Base-by-base conservation (phyloP, 2,329 filamentous ascomycete genomes). In the Pleoardoris graminearum region DNA sequence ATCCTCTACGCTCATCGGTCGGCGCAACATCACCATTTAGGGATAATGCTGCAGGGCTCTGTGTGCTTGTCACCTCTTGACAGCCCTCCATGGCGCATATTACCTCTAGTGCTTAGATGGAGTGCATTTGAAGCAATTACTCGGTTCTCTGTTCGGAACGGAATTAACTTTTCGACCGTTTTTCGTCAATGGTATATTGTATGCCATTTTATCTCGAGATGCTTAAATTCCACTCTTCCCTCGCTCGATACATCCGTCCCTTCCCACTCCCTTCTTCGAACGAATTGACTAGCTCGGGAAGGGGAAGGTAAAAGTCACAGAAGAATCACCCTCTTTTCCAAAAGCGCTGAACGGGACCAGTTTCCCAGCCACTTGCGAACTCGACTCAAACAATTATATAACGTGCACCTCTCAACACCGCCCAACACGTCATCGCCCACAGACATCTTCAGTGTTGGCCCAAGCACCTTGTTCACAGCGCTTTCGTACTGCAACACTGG, bases 361-460 rank as follows among this genome's bases (percentile, higher is more conserved):
- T n/a, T 17, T 7, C 33, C n/a, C 33, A n/a, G 8, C 14, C n/a
- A 17, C 7, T 3, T 16, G 17, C 14, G 17, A 17, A 36, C 17
- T 22, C 36, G 16, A 14, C 17, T 16, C 10, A 6, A 10, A 16
- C 33, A 37, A 37, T 8, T 16, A 2, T 22, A 21, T 19, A 32
- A 19, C n/a, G 14, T 36, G 33, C 33, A 8, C 4, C 33, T n/a
- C 2, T n/a, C 36, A 38, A 38, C 17, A 38, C 19, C 36, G 36
- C 8, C 21, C 8, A 23, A n/a, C n/a, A 37, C 16, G 1, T 16
- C n/a, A 37, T 27, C 35, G 14, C 35, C 25, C 42, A n/a, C n/a
- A n/a, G 61, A 69, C 16, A 10, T 6, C 14, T 17, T 17, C n/a
- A 36, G 12, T 17, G 33, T 36, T 36, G 12, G n/a, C 17, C 36